phyloP scores from a whole-genome alignment of 2,329 filamentous ascomycete genomes.

The Teratosphaeria pseudoeucalypti region DNA sequence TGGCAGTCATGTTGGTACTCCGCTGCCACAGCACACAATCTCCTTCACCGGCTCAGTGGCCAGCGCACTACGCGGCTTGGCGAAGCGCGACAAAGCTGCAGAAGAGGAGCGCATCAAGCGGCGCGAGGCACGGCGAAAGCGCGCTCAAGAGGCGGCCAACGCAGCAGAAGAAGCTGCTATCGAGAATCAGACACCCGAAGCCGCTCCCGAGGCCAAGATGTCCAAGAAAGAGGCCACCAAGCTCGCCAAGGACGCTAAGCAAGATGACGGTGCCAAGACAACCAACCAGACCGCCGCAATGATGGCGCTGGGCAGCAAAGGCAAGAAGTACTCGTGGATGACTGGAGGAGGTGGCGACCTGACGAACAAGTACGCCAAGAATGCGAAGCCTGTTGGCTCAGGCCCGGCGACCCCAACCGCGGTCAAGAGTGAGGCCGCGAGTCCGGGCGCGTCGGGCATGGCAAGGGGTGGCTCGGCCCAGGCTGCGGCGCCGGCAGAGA shows the following conservation, averaged over 20 bases:
- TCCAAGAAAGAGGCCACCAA: constrained; percentile 84
- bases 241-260: constrained; percentile 58
- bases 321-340: constrained; percentile 70
- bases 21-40: constrained; percentile 32
- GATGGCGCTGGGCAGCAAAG: constrained; percentile 56
- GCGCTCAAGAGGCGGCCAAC: constrained; percentile 18
- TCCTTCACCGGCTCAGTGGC: constrained; percentile 35
- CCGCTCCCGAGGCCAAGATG: constrained; percentile 46
- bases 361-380: constrained; percentile 27
- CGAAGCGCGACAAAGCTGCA: constrained; percentile 55
- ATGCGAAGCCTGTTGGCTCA: not conserved
- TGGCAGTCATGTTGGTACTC: constrained; percentile 11
- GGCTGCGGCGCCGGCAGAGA: constrained; percentile 1
- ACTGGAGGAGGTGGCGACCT: constrained; percentile 36
- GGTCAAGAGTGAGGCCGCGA: not conserved
- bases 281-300: constrained; percentile 76
- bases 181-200: constrained; percentile 9
- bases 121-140: constrained; percentile 32
- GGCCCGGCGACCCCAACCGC: constrained; percentile 17
- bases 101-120: constrained; percentile 54
- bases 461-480: constrained; percentile 9
- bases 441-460: not conserved
- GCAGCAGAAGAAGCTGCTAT: constrained; percentile 10
- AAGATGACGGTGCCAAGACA: constrained; percentile 47
- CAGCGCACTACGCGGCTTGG: constrained; percentile 49